Conservation (phyloP, 306 rosid genomes). For the Cicer yamashitae region DNA sequence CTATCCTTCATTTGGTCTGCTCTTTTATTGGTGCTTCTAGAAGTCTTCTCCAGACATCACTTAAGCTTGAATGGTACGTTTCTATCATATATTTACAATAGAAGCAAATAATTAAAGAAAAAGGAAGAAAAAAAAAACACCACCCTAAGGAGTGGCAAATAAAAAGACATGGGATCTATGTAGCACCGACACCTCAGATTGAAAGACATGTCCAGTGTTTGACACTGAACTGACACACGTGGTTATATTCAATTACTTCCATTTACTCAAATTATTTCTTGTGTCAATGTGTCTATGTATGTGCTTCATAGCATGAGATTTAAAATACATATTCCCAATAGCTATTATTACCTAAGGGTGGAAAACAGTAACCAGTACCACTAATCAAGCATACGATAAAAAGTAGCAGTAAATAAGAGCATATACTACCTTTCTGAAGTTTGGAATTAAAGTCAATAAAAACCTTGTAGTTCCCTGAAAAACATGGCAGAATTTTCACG, state of each 20-base stretch:
- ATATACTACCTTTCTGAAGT: constrained; percentile 89
- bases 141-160: not conserved
- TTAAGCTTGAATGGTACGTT: not conserved
- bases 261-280: too few relatives aligned
- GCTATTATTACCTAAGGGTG: not conserved
- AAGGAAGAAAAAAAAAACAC: not conserved
- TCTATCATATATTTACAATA: constrained; percentile 1
- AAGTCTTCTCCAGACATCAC: not conserved
- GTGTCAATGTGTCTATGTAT: too few relatives aligned
- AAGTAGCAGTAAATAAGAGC: not conserved
- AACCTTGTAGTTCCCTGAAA: constrained; percentile 81
- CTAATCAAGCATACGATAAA: not conserved
- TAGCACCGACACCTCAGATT: too few relatives aligned
- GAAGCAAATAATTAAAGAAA: not conserved
- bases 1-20: not conserved
- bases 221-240: too few relatives aligned
- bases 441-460: constrained; percentile 73
- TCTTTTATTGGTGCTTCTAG: not conserved
- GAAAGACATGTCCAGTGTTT: too few relatives aligned
- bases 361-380: not conserved
- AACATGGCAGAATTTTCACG: constrained; percentile 28
- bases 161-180: not conserved
- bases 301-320: not conserved
- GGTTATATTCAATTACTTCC: too few relatives aligned
- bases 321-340: not conserved